Conservation (phyloP, 2,329 filamentous ascomycete genomes). For the Alternaria solani region DNA sequence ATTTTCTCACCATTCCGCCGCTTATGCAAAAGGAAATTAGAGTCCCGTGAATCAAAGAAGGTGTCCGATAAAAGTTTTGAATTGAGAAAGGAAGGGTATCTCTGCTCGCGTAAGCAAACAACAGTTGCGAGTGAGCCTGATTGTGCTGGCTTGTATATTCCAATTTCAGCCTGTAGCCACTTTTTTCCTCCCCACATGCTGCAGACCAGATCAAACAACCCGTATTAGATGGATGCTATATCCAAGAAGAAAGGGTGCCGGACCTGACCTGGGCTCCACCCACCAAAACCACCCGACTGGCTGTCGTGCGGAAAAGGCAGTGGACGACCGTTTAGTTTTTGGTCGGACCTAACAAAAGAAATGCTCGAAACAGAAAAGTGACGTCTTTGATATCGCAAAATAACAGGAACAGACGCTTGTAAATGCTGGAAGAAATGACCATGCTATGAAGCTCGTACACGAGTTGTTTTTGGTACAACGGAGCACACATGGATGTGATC, state of each 20-base stretch:
- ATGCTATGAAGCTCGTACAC: constrained; percentile 53
- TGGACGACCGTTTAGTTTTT: constrained; percentile 32
- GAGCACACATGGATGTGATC: constrained; percentile 23
- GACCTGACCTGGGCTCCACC: constrained; percentile 27
- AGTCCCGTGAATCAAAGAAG: constrained; percentile 5
- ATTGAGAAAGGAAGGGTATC: constrained; percentile 47
- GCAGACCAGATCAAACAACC: constrained; percentile 30
- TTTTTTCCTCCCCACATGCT: constrained; percentile 34
- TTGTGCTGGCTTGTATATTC: constrained; percentile 39
- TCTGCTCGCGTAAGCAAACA: constrained; percentile 48
- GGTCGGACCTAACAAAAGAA: constrained; percentile 45
- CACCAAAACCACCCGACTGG: constrained; percentile 15
- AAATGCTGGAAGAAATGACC: constrained; percentile 48
- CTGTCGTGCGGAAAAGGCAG: constrained; percentile 15
- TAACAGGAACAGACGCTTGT: constrained; percentile 46
- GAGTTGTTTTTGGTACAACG: constrained; percentile 50
- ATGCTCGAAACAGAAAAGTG: constrained; percentile 42
- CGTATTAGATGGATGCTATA: constrained; percentile 46
- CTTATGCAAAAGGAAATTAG: constrained; percentile 25
- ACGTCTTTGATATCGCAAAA: constrained; percentile 46
- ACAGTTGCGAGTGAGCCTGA: constrained; percentile 45
- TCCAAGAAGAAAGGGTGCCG: constrained; percentile 31
- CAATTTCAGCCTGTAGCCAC: constrained; percentile 48
- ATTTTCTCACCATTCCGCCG: constrained; percentile 27
- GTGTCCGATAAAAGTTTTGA: constrained; percentile 15